phyloP scores from a whole-genome alignment of 495 filamentous ascomycete genomes.

The Hypoxylon subgilvum region DNA sequence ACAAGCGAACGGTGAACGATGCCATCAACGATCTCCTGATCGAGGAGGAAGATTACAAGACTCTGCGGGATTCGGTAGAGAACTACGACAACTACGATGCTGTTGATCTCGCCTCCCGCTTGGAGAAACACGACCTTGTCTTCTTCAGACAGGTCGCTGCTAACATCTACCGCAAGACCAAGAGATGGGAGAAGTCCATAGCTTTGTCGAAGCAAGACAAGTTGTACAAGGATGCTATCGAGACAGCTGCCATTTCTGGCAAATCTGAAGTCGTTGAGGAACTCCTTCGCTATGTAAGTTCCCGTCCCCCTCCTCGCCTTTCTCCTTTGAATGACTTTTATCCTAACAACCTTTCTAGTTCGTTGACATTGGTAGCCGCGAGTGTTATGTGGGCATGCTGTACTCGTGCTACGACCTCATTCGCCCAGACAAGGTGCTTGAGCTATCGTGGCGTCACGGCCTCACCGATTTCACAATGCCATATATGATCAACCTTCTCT shows the following conservation, averaged over 20 bases:
- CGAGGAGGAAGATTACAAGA: conserved; percentile 99
- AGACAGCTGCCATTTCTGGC: conserved; percentile 93
- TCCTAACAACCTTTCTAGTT: conserved; percentile 67
- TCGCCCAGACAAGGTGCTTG: conserved; percentile 86
- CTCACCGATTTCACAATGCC: conserved; percentile 99
- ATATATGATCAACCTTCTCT: conserved; percentile 98
- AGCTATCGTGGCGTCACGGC: conserved; percentile 95
- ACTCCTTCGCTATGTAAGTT: conserved; percentile 91
- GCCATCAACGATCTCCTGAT: conserved; percentile 98
- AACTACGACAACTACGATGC: conserved; percentile 99
- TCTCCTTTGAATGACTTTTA: conserved; percentile 20
- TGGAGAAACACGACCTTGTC: conserved; percentile 95
- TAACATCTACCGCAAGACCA: conserved; percentile 99
- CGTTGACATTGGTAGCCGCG: conserved; percentile 97
- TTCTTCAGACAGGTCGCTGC: conserved; percentile 99
- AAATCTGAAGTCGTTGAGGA: conserved; percentile 94
- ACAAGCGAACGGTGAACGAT: conserved; percentile 97
- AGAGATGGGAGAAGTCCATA: conserved; percentile 99
- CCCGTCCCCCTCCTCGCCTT: no score
- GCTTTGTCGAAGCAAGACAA: conserved; percentile 98
- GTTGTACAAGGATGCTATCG: conserved; percentile 99
- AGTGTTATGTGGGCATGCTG: conserved; percentile 99
- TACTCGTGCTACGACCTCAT: conserved; percentile 99
- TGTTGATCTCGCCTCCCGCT: conserved; percentile 88
- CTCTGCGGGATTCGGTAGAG: conserved; percentile 93